phyloP scores from a whole-genome alignment of 2,329 filamentous ascomycete species.

The Aureobasidium namibiae region DNA sequence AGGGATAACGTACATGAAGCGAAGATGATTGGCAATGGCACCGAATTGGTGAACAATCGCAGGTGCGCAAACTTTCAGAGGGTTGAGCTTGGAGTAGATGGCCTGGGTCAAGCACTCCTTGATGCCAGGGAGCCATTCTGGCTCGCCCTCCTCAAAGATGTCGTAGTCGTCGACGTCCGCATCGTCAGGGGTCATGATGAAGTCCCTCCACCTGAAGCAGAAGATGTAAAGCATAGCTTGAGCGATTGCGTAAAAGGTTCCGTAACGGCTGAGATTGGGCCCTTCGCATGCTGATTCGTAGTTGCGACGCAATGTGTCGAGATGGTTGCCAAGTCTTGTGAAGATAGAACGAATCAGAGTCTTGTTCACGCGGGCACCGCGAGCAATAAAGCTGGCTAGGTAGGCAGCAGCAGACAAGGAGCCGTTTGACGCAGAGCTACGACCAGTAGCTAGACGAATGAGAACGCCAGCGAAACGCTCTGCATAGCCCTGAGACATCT shows the following conservation, averaged over 20 bases:
- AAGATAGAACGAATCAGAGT: constrained; percentile 77
- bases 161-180: constrained; percentile 36
- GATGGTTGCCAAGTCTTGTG: constrained; percentile 64
- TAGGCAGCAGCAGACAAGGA: constrained; percentile 84
- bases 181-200: constrained; percentile 52
- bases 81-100: constrained; percentile 84
- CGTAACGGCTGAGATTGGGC: constrained; percentile 76
- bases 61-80: constrained; percentile 87
- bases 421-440: constrained; percentile 74
- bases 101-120: constrained; percentile 67
- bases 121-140: constrained; percentile 68
- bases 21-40: constrained; percentile 73
- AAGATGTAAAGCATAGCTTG: constrained; percentile 91
- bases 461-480: constrained; percentile 83
- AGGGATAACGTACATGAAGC: constrained; percentile 82
- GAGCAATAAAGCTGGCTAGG: constrained; percentile 86
- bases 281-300: constrained; percentile 70
- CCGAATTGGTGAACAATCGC: constrained; percentile 88
- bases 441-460: constrained; percentile 65
- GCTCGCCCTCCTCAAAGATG: constrained; percentile 57
- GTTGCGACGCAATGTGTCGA: constrained; percentile 64
- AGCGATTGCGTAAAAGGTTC: constrained; percentile 77
- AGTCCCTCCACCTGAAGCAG: constrained; percentile 94
- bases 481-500: constrained; percentile 67
- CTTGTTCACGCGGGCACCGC: constrained; percentile 72